Conservation (phyloP, 2,329 filamentous ascomycete species). For the Trichoderma sp. region DNA sequence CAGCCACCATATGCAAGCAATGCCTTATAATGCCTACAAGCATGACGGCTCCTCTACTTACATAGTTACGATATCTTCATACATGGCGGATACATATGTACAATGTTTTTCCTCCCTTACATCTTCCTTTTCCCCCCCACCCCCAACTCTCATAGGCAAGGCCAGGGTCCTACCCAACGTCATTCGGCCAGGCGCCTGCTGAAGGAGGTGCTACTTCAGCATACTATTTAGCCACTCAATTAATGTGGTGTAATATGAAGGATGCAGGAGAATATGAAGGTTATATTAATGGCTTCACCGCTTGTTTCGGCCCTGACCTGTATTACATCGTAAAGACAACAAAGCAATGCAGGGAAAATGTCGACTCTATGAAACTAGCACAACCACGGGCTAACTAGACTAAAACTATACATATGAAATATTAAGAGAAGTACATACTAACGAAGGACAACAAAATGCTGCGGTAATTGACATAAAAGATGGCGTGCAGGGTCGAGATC, state of each 20-base stretch:
- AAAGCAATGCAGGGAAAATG: neutral
- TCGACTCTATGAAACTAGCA: neutral
- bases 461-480: neutral
- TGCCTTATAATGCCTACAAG: neutral
- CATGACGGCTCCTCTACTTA: neutral
- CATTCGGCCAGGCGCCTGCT: neutral
- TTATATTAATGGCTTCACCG: neutral
- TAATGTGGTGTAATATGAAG: neutral
- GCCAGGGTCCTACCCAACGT: neutral
- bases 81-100: neutral
- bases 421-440: neutral
- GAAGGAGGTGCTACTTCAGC: neutral
- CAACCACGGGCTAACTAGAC: neutral
- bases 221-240: neutral
- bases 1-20: conserved; percentile 9
- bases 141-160: neutral
- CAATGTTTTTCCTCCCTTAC: neutral
- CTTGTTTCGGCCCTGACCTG: neutral
- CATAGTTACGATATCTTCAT: neutral
- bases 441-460: neutral
- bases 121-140: neutral
- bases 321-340: neutral
- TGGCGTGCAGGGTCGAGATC: neutral
- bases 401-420: neutral
- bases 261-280: neutral